Evolutionary conservation across 495 filamentous ascomycete genomes (phyloP), one percentile per base, ranked within the genome.

Genomic region (Friedmanniomyces endolithicus): DNA sequence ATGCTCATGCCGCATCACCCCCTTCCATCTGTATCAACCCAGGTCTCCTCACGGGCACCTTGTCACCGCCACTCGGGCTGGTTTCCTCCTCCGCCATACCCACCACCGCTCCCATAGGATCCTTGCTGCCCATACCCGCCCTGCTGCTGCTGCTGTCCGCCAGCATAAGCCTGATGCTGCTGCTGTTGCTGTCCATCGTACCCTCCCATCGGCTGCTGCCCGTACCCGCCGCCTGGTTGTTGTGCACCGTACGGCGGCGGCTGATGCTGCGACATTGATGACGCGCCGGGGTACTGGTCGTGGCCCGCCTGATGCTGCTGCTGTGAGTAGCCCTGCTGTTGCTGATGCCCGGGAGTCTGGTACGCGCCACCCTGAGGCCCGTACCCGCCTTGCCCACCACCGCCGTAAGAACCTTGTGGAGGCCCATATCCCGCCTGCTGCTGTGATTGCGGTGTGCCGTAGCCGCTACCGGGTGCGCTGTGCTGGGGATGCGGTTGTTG

Each of bases 321-420:
- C 23, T 49, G 25, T 50, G 48, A 27, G 17, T 31, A 12, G 33
- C 52, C 39, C 24, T 47, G 12, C 17, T 44, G 33, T 31, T 37
- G 48, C 37, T 51, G 53, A 33, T 54, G 53, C 4, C 51, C 61
- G 0, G 58, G 58, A 27, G 57, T 12, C 11, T 58, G 39, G 20
- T 64, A 60, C 19, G 23, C 22, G 16, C 47, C 55, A n/a, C 33
- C n/a, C 34, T 60, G 54, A 0, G 51, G 51, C 1, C 34, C 58
- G 29, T 49, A 63, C 7, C 48, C 52, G 14, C 25, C 20, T 1
- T 47, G 39, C 7, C 63, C 57, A 31, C 27, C 27, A 31, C n/a
- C n/a, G 31, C 69, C 70, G 56, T 66, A 62, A 22, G 59, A 53
- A 25, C 70, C 65, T 1, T 69, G 47, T n/a, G 67, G 57, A 20